Conservation (phyloP, 2,329 filamentous ascomycete genomes). For the Penicillium sp. region DNA sequence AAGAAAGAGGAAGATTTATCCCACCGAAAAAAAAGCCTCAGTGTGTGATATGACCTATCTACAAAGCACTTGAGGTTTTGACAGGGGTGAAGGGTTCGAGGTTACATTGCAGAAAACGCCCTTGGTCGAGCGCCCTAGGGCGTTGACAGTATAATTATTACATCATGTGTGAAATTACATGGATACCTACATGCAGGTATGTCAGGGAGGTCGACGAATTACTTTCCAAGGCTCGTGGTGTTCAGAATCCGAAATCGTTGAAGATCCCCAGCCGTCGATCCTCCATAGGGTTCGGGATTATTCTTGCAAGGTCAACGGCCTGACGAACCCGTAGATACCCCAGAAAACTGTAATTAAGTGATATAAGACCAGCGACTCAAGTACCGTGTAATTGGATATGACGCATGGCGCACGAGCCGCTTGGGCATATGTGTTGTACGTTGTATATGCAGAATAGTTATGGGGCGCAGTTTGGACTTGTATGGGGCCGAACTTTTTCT, state of each 20-base stretch:
- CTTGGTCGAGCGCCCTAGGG: background rate
- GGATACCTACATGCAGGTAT: no score
- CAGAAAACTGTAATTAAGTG: no score
- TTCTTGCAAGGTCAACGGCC: no score
- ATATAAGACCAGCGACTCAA: background rate
- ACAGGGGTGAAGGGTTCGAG: background rate
- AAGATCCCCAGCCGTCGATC: no score
- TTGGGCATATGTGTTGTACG: no score
- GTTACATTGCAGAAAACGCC: background rate
- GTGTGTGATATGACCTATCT: background rate
- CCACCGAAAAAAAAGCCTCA: background rate
- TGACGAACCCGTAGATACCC: no score
- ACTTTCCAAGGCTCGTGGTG: no score
- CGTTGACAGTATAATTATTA: background rate
- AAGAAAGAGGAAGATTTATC: no score
- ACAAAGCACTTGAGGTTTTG: background rate
- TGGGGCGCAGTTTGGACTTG: background rate
- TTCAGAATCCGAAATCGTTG: no score
- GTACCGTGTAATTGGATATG: background rate
- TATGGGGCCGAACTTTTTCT: background rate
- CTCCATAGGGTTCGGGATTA: no score
- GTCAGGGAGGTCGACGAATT: no score
- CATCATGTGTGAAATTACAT: background rate
- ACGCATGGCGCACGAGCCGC: background rate
- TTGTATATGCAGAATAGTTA: no score